Evolutionary conservation across 768 basidiomycete species (phyloP).

Genomic region (Suillus clintonianus): DNA sequence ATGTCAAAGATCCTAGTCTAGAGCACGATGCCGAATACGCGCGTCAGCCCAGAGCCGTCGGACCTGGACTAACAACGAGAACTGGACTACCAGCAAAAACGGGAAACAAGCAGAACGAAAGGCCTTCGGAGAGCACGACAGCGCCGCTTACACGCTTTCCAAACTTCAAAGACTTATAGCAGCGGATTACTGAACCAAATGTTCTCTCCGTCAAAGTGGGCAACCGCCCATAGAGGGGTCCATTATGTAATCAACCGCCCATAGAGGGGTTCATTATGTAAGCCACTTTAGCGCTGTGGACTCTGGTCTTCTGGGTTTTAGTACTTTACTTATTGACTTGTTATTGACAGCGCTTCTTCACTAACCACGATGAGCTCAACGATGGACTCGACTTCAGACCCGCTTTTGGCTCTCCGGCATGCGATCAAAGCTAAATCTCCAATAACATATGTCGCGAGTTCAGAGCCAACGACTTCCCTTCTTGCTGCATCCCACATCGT

Average conservation of each 20-base stretch:
- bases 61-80: not conserved
- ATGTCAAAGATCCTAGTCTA: not conserved
- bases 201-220: not conserved
- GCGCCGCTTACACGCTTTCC: not conserved
- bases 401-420: constrained; percentile 58
- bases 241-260: not conserved
- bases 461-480: constrained; percentile 47
- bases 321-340: not conserved
- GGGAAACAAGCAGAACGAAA: too few species aligned
- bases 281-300: not conserved
- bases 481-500: constrained; percentile 65
- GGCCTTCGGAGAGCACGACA: not conserved
- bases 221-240: not conserved
- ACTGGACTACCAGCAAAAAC: not conserved
- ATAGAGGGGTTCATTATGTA: constrained; percentile 1
- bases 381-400: constrained; percentile 37
- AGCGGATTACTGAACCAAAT: not conserved
- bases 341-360: not conserved
- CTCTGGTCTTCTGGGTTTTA: not conserved
- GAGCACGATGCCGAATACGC: not conserved
- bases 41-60: not conserved
- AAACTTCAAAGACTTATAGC: not conserved
- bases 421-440: constrained; percentile 57
- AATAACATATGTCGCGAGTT: constrained; percentile 47
- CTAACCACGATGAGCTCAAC: constrained; percentile 8